A percentile compares a stretch with the other conserved stretches of the same genome.
Conservation (phyloP, 2,329 filamentous ascomycete species). For the Nannizziopsis arthrosporioides region DNA sequence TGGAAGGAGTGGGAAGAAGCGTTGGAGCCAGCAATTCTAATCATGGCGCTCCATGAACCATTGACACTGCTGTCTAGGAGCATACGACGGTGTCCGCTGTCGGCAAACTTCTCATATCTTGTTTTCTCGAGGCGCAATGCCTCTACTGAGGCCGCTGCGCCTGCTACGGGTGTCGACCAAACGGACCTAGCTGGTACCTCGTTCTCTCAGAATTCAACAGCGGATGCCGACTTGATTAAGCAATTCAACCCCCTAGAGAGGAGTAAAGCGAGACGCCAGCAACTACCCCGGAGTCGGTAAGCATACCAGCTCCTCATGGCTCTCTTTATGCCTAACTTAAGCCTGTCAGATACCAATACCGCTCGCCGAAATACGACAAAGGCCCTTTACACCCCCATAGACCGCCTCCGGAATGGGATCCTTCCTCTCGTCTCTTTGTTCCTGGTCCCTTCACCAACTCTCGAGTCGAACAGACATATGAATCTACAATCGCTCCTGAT, state of each 20-base stretch:
- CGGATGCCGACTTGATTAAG: slow-evolving; percentile 25
- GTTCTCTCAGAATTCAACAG: slow-evolving; percentile 23
- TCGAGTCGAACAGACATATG: slow-evolving; percentile 79
- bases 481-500: slow-evolving; percentile 74
- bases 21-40: slow-evolving; percentile 4
- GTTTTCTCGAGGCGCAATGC: slow-evolving; percentile 36
- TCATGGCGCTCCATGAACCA: slow-evolving; percentile 33
- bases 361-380: slow-evolving; percentile 86
- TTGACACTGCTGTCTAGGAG: slow-evolving; percentile 31
- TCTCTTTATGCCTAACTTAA: not conserved
- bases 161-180: slow-evolving; percentile 35
- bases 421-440: slow-evolving; percentile 73
- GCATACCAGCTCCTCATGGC: slow-evolving; percentile 8
- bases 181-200: slow-evolving; percentile 32
- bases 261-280: slow-evolving; percentile 34
- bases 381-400: slow-evolving; percentile 89
- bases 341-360: slow-evolving; percentile 70
- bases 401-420: slow-evolving; percentile 74
- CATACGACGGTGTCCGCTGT: slow-evolving; percentile 26
- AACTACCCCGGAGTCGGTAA: slow-evolving; percentile 45
- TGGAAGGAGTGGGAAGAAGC: not conserved
- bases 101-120: slow-evolving; percentile 23
- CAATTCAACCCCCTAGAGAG: slow-evolving; percentile 41
- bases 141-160: slow-evolving; percentile 30
- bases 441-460: slow-evolving; percentile 85